Base-by-base conservation (phyloP, 2,329 filamentous ascomycete species). In the Sphaerulina musiva region DNA sequence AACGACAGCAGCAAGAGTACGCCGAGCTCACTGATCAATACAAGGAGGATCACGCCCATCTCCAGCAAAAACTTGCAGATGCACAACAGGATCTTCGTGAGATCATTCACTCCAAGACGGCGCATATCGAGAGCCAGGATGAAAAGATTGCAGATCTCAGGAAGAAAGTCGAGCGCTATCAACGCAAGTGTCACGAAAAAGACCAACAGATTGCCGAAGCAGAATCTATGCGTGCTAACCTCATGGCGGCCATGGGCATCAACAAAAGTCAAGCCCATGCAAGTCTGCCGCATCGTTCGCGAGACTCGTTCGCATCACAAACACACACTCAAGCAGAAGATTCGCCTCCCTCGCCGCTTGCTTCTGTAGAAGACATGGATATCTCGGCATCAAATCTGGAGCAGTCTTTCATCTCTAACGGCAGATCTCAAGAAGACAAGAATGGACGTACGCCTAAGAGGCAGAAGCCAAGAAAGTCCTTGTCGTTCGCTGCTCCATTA, bases 371-470 rank as follows among this genome's bases (percentile, higher is more conserved):
- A 6, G 53, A 53, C n/a, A 51, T 59, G 54, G 54, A 61, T 12
- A 40, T 56, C 26, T 50, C 60, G n/a, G 48, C 45, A 12, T 46
- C 61, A 32, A 55, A 55, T 23, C 32, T 57, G 23, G 46, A 63
- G 14, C 34, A 52, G 14, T 63, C 64, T 3, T 64, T 66, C 51
- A 61, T 56, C 6, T 65, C 60, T 7, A 59, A 63, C 8, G 55
- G 64, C 10, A 70, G 70, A 2, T 70, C 67, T 5, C 46, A 55
- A 38, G 56, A 64, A 17, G 62, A 55, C 6, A 62, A 61, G 47
- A 63, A 59, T 39, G 70, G 65, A 12, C 66, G 67, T 1, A 73
- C 69, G 26, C 73, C 73, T 2, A 77, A 78, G 58, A 70, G 75
- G 12, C 52, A 49, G 6, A 57, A 53, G 17, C 46, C 58, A 12